These are phyloP conservation scores for Torulaspora delbrueckii DNA, from an alignment of 805 yeast genomes.

Conservation along the genomic window DNA sequence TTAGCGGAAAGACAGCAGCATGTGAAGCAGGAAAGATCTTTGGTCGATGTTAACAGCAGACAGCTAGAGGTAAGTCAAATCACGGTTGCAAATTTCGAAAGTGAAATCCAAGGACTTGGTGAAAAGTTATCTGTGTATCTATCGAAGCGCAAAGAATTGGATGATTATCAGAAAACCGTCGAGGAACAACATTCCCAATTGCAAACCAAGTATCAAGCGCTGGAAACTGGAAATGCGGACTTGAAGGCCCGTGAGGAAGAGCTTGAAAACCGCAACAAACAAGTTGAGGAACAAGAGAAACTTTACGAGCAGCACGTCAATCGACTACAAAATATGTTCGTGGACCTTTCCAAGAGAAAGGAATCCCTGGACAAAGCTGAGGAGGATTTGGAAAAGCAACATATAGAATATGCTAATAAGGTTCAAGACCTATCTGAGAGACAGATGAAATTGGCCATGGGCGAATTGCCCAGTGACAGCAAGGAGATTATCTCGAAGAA, in stretches of 20 bases:
- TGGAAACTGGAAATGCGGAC: constrained; percentile 38
- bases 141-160: constrained; percentile 35
- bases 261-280: constrained; percentile 31
- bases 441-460: constrained; percentile 36
- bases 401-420: constrained; percentile 37
- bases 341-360: constrained; percentile 36
- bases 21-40: constrained; percentile 56
- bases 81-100: constrained; percentile 42
- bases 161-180: constrained; percentile 38
- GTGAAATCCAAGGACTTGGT: constrained; percentile 37
- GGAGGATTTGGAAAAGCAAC: constrained; percentile 38
- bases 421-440: constrained; percentile 39
- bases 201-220: constrained; percentile 27
- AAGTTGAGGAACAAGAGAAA: constrained; percentile 37
- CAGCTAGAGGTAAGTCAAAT: constrained; percentile 64
- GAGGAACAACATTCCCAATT: constrained; percentile 36
- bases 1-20: constrained; percentile 50
- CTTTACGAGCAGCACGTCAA: constrained; percentile 37
- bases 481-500: constrained; percentile 14
- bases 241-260: constrained; percentile 35
- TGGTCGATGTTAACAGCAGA: constrained; percentile 59
- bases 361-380: constrained; percentile 38
- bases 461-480: constrained; percentile 34
- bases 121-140: constrained; percentile 28
- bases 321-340: constrained; percentile 35